A percentile compares a stretch with the other conserved stretches of the same genome.
Conservation (phyloP, 306 rosid species). For the Vachellia collinsii region DNA sequence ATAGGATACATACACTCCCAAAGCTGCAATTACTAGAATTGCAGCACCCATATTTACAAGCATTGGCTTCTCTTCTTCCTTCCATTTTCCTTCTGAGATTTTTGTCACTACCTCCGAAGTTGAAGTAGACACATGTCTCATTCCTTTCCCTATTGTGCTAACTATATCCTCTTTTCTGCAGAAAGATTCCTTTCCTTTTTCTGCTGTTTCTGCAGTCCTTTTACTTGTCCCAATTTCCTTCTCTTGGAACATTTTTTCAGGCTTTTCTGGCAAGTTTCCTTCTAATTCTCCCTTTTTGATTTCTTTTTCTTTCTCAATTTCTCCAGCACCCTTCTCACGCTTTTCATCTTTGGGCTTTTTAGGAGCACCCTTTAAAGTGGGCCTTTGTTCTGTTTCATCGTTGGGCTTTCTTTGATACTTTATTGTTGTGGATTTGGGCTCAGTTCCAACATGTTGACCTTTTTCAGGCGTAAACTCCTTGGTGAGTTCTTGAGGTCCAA, state of each 20-base stretch:
- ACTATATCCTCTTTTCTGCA: background rate
- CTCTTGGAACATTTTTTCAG: conserved; percentile 29
- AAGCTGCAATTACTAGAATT: conserved; percentile 53
- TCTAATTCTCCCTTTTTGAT: background rate
- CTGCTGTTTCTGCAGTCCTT: conserved; percentile 17
- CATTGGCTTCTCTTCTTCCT: conserved; percentile 50
- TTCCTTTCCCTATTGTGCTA: conserved; percentile 37
- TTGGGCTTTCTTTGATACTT: background rate
- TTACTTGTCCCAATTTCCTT: conserved; percentile 39
- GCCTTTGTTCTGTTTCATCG: background rate
- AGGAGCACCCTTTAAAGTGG: background rate
- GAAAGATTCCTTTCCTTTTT: conserved; percentile 20
- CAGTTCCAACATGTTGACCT: background rate
- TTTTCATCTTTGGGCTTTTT: background rate
- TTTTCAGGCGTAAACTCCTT: background rate
- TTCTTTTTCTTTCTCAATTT: background rate
- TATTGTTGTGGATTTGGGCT: background rate
- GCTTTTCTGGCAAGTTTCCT: conserved; percentile 7
- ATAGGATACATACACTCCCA: conserved; percentile 57
- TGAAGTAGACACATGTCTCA: conserved; percentile 34
- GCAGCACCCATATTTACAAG: conserved; percentile 63
- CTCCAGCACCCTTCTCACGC: background rate
- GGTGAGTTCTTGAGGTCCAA: conserved; percentile 15
- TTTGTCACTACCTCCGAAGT: conserved; percentile 37
- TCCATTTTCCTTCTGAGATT: conserved; percentile 39